These are phyloP conservation scores for Persicaria maculosa DNA, from an alignment of 148 eudicot species.

Conservation along the genomic window DNA sequence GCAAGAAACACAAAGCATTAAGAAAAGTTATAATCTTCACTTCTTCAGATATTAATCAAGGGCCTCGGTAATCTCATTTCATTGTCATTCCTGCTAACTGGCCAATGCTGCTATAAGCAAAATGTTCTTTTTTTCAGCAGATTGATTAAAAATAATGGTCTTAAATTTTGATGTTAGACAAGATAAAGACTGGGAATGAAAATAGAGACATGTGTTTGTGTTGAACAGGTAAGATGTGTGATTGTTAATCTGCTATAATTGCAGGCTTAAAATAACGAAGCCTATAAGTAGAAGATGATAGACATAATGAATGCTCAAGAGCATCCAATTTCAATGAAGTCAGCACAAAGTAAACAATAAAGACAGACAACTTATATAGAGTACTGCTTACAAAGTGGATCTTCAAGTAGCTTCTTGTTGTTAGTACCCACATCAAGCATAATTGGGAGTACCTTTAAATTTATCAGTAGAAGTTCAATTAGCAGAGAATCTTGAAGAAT, in stretches of 20 bases:
- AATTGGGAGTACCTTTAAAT: slow-evolving; percentile 64
- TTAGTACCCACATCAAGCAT: slow-evolving; percentile 99
- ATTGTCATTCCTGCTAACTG: too few relatives aligned
- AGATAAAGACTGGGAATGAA: background rate
- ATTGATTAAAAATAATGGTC: background rate
- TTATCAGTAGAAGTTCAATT: background rate
- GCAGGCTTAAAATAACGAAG: background rate
- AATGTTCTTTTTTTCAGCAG: too few relatives aligned
- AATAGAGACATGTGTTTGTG: background rate
- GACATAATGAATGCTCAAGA: background rate
- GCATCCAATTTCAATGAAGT: background rate
- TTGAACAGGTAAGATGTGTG: background rate
- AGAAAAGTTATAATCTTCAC: background rate
- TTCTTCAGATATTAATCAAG: background rate
- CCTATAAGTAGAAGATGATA: background rate
- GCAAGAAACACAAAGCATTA: background rate
- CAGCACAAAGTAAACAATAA: background rate
- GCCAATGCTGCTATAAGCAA: too few relatives aligned
- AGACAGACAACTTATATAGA: background rate
- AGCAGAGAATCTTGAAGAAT: background rate
- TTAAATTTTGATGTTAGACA: background rate
- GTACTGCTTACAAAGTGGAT: slow-evolving; percentile 73
- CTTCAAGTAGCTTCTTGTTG: slow-evolving; percentile 81
- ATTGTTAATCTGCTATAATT: background rate
- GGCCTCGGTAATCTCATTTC: background rate